Conservation (phyloP, 192 early-diverging fungal genomes). For the Haplosporangium gracile region DNA sequence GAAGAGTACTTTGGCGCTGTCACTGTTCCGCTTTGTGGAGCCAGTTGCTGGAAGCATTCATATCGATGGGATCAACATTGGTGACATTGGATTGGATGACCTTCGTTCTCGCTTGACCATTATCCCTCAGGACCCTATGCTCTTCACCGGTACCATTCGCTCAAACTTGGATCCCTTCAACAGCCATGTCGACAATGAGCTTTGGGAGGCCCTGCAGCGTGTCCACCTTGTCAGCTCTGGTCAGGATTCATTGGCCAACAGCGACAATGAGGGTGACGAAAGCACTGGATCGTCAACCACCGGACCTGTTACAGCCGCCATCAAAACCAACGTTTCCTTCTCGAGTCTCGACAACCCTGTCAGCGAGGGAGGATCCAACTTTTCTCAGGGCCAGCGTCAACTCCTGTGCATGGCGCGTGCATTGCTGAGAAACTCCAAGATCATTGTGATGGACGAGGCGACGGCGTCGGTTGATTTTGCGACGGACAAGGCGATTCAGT, state of each 20-base stretch:
- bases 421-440: constrained; percentile 69
- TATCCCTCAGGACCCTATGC: constrained; percentile 81
- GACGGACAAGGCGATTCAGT: constrained; percentile 88
- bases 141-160: constrained; percentile 79
- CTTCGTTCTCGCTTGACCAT: constrained; percentile 82
- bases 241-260: constrained; percentile 27
- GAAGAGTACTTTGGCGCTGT: constrained; percentile 82
- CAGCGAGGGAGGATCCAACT: constrained; percentile 80
- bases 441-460: constrained; percentile 90
- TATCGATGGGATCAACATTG: constrained; percentile 82
- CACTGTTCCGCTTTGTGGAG: constrained; percentile 87
- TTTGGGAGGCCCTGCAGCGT: constrained; percentile 84
- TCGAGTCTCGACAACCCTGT: constrained; percentile 63
- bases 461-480: constrained; percentile 90
- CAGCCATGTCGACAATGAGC: constrained; percentile 77
- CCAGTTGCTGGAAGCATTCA: constrained; percentile 72
- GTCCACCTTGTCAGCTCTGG: constrained; percentile 73
- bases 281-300: not conserved
- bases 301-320: not conserved
- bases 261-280: constrained; percentile 34
- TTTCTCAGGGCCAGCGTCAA: constrained; percentile 87
- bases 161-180: constrained; percentile 92
- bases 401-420: constrained; percentile 85
- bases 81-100: constrained; percentile 76
- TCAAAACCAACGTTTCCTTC: constrained; percentile 56